Conservation (phyloP, 306 rosid species). For the Inga oerstediana region DNA sequence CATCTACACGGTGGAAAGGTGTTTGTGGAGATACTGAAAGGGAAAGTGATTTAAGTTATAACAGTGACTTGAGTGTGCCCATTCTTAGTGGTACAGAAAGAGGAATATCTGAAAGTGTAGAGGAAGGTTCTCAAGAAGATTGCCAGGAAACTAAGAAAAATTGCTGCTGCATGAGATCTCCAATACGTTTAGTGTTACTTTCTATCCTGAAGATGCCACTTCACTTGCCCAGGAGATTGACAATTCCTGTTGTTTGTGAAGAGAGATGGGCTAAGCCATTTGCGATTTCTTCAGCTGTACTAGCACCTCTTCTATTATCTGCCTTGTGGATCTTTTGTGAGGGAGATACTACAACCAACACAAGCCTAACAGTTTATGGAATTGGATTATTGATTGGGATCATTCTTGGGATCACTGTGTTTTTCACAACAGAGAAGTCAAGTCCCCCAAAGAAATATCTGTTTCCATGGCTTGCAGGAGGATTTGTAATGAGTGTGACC, state of each 20-base stretch:
- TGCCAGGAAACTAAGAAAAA: conserved; percentile 31
- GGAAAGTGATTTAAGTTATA: conserved; percentile 16
- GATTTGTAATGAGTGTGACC: conserved; percentile 60
- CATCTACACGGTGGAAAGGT: conserved; percentile 37
- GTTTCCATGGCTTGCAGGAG: conserved; percentile 55
- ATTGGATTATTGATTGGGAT: conserved; percentile 44
- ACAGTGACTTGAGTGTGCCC: conserved; percentile 46
- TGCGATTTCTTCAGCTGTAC: conserved; percentile 47
- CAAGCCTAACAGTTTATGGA: conserved; percentile 40
- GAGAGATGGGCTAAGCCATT: conserved; percentile 49
- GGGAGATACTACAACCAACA: conserved; percentile 13
- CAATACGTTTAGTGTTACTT: conserved; percentile 26
- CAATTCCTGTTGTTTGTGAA: conserved; percentile 60
- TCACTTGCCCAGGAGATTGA: conserved; percentile 53
- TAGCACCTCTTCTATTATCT: conserved; percentile 50
- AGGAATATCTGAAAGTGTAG: conserved; percentile 33
- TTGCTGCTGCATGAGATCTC: conserved; percentile 32
- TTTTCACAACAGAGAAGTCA: conserved; percentile 42
- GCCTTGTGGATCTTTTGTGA: conserved; percentile 25
- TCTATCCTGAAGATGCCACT: conserved; percentile 52
- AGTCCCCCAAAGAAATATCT: conserved; percentile 47
- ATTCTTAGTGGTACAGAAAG: conserved; percentile 46
- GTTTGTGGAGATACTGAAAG: conserved; percentile 32
- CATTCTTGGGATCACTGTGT: conserved; percentile 33
- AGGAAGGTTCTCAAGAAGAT: conserved; percentile 34